Evolutionary conservation across 805 yeast genomes (phyloP).

Genomic region (Metschnikowia peoriensis): DNA sequence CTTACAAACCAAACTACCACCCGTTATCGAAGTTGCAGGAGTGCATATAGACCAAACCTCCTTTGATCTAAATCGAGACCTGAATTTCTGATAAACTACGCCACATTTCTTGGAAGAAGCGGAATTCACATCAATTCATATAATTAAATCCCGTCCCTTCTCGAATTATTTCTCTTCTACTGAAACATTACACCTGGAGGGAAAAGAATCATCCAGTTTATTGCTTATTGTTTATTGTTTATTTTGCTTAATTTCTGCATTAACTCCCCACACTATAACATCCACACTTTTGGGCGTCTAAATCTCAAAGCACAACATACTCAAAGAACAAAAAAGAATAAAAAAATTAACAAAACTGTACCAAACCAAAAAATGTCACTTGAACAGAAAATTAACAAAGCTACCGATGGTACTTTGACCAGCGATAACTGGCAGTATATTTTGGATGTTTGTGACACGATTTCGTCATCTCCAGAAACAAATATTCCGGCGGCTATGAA

Average conservation of each 20-base stretch:
- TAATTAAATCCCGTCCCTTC: no score
- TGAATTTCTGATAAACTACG: neutral
- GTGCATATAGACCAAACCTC: neutral
- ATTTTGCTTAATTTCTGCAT: no score
- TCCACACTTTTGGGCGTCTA: no score
- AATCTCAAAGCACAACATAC: no score
- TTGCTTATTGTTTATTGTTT: no score
- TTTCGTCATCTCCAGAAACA: slow-evolving; percentile 37
- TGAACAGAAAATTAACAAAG: slow-evolving; percentile 28
- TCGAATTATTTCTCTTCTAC: no score
- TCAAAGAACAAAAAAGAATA: neutral
- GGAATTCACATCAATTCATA: no score
- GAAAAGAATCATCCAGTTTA: no score
- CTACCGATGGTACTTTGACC: slow-evolving; percentile 43
- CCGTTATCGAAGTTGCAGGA: neutral
- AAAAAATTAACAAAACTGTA: neutral
- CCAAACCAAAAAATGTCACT: slow-evolving; percentile 7
- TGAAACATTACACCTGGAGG: no score
- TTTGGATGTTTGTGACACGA: slow-evolving; percentile 41
- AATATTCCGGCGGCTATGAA: slow-evolving; percentile 34
- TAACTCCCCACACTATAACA: no score
- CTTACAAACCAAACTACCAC: neutral
- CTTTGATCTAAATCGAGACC: neutral
- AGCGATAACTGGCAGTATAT: slow-evolving; percentile 45
- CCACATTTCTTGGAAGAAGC: neutral